phyloP scores from a whole-genome alignment of 495 filamentous ascomycete genomes.

The Zalerion maritima region DNA sequence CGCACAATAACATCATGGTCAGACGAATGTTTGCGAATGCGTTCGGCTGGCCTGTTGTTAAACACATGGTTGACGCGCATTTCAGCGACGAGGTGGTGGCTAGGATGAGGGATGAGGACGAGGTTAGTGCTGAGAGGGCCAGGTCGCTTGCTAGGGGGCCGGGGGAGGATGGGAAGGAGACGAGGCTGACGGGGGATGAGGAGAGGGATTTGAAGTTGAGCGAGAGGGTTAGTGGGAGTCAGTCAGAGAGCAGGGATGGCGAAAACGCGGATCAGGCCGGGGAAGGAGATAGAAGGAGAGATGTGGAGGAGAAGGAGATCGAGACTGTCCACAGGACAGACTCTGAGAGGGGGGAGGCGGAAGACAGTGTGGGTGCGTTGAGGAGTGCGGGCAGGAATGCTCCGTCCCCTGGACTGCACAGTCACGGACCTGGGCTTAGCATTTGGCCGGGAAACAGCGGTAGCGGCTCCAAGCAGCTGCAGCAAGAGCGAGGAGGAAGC shows the following conservation, averaged over 20 bases:
- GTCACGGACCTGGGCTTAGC: no score
- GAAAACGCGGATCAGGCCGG: no score
- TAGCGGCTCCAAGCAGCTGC: no score
- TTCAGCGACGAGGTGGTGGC: conserved; percentile 57
- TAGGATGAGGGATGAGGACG: conserved; percentile 40
- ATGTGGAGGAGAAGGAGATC: no score
- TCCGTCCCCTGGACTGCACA: no score
- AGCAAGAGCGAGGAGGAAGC: no score
- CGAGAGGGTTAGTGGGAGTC: not conserved
- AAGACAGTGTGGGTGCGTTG: no score
- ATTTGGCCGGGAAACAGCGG: no score
- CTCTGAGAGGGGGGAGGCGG: no score
- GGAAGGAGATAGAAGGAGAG: no score
- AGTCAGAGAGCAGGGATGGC: not conserved
- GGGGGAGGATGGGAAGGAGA: conserved; percentile 25
- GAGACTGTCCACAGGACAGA: no score
- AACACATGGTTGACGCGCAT: conserved; percentile 86
- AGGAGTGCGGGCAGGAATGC: no score
- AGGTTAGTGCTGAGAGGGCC: conserved; percentile 25
- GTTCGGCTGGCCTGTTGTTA: conserved; percentile 91
- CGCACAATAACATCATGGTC: conserved; percentile 96
- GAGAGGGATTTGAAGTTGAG: not conserved
- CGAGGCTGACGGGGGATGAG: conserved; percentile 10
- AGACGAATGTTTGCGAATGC: conserved; percentile 93
- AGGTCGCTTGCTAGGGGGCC: conserved; percentile 19